Base-by-base conservation (phyloP, 139 green algal species). In the Chlamydomonas asymmetrica region DNA sequence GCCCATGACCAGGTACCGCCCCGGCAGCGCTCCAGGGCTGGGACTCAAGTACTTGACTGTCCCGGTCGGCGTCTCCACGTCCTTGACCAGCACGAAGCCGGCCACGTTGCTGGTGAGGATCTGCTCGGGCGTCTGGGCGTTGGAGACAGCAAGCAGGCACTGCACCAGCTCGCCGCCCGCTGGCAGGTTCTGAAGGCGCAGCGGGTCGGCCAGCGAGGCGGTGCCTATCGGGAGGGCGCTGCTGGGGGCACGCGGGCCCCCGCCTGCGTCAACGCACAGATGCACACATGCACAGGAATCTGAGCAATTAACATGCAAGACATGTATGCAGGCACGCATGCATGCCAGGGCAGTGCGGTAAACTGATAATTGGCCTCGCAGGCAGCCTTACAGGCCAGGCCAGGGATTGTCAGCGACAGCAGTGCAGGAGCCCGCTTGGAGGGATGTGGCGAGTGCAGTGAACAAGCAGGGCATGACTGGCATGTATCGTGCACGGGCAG, bases 101-200 rank as follows among this genome's bases (percentile, higher is more conserved):
- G 94, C 94, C 20, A 97, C 78, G 61, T 97, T 98, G 20, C 73
- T 75, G 39, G 80, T 77, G 7, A 90, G 71, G 27, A 87, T 63
- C 63, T 89, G 75, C n/a, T 85, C 80, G 22, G 76, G 66, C 20
- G 74, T 82, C n/a, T 75, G 38, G 4, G 94, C 94, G 64, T 98
- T 91, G 0, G 88, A 96, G 4, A 98, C 91, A 0, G 90, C 95
- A 73, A 98, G 71, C 78, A 98, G 60, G 5, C 83, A 89, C 77
- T 97, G 91, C 48, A 92, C 59, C 57, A 97, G 66, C 48, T 93
- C 88, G 4, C 63, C 48, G 49, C 6, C 39, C 71, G 79, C 71
- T 27, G 68, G 52, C 49, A 90, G 72, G 25, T 84, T 77, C 8
- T 79, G 72, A 10, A 93, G 64, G 0, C 84, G 81, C n/a, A 94